phyloP scores from a whole-genome alignment of 2,329 filamentous ascomycete species.

The Stachybotrys echinatus region DNA sequence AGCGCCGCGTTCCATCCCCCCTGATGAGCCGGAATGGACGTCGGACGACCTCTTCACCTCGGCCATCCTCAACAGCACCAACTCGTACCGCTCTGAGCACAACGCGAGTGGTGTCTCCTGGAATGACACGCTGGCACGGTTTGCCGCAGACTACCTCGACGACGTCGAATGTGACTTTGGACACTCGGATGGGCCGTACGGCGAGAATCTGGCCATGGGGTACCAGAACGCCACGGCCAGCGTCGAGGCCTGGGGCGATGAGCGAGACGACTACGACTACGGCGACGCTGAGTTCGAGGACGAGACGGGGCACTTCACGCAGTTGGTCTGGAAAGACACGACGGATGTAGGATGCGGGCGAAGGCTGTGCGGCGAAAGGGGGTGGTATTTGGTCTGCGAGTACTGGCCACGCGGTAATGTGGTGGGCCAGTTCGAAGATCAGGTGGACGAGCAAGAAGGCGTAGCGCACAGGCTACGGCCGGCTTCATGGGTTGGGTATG shows the following conservation, averaged over 20 bases:
- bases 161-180: constrained; percentile 38
- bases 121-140: constrained; percentile 58
- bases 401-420: constrained; percentile 66
- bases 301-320: constrained; percentile 65
- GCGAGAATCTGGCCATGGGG: constrained; percentile 70
- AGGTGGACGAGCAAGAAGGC: constrained; percentile 17
- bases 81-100: constrained; percentile 59
- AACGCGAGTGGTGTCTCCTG: constrained; percentile 54
- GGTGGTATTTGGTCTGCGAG: constrained; percentile 66
- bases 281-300: constrained; percentile 48
- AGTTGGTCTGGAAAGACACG: constrained; percentile 65
- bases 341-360: constrained; percentile 52
- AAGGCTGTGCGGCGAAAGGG: constrained; percentile 36
- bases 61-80: constrained; percentile 61
- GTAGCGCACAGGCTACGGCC: background rate
- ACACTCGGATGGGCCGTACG: constrained; percentile 59
- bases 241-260: constrained; percentile 61
- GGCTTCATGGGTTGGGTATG: background rate
- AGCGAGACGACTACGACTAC: constrained; percentile 53
- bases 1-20: constrained; percentile 23
- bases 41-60: constrained; percentile 33
- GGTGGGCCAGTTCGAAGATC: constrained; percentile 40
- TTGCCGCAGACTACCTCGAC: constrained; percentile 45
- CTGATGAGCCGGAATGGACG: constrained; percentile 26
- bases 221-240: constrained; percentile 53